Base-by-base conservation (phyloP, 108 stramenopile species). In the Bacterosira constricta region DNA sequence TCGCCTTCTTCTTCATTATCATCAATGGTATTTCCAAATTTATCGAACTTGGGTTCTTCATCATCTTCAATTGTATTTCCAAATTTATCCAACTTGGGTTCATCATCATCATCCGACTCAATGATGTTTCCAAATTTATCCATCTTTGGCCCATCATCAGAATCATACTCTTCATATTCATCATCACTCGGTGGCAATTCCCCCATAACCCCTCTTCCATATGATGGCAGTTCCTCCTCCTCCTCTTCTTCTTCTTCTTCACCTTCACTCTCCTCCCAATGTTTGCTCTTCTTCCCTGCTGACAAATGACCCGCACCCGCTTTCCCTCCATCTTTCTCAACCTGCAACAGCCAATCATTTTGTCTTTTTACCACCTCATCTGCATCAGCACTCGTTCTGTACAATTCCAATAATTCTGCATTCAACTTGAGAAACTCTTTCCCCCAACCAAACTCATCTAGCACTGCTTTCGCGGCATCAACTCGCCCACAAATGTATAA, bases 371-470 rank as follows among this genome's bases (percentile, higher is more conserved):
- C 86, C 8, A 98, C 96, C 18, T 93, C 95, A 7, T 71, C 89
- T 9, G 86, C 86, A 66, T 83, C 82, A 47, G 71, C 52, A 56
- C 92, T 91, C 17, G 73, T 55, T 11, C 84, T 82, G 69, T 99
- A 98, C 61, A 87, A 54, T 53, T 97, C 95, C 35, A 98, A 79
- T 23, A 93, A 66, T 61, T 95, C 90, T 34, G 68, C 47, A 83
- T 98, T 98, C 12, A 98, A 65, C 26, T 74, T 53, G 34, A 98
- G 70, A 64, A 99, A 99, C 64, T 98, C 98, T 29, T 76, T 85
- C 17, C 99, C 99, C 91, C 95, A 99, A 9, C 89, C 83, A 79
- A 99, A 99, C 75, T 96, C 92, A 30, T 93, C 69, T 86, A 99
- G 78, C 7, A 99, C 66, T 26, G 73, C 78, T 47, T 74, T 77